Evolutionary conservation across 192 early-diverging fungal genomes (phyloP).

Genomic region (Coemansia sp.): DNA sequence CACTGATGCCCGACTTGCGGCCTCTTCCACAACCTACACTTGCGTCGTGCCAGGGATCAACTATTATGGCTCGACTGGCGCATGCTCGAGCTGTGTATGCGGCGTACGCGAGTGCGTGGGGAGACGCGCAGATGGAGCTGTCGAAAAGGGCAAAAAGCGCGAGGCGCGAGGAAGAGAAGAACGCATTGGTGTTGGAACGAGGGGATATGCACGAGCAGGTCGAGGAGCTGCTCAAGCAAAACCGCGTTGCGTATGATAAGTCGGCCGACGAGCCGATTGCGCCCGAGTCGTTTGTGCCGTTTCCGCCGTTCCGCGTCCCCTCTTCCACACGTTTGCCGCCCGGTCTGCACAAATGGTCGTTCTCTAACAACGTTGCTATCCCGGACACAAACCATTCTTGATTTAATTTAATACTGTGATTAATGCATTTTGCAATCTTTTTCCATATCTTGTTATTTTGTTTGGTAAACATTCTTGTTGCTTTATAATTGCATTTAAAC

Average conservation of each 20-base stretch:
- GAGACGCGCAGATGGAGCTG: constrained; percentile 42
- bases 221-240: constrained; percentile 39
- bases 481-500: not conserved
- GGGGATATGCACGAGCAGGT: constrained; percentile 34
- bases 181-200: constrained; percentile 21
- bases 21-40: constrained; percentile 37
- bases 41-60: constrained; percentile 27
- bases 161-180: constrained; percentile 28
- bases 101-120: constrained; percentile 35
- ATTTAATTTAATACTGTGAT: not conserved
- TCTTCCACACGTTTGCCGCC: constrained; percentile 30
- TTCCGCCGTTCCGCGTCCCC: constrained; percentile 47
- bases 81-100: constrained; percentile 48
- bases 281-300: constrained; percentile 35
- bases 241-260: constrained; percentile 33
- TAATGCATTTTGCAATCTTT: not conserved
- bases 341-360: constrained; percentile 42
- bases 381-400: constrained; percentile 14
- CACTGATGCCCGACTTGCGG: constrained; percentile 35
- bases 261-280: constrained; percentile 39
- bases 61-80: constrained; percentile 32
- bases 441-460: not conserved
- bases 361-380: constrained; percentile 28
- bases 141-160: constrained; percentile 32
- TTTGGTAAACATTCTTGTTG: too few relatives aligned